Evolutionary conservation across 768 basidiomycete genomes (phyloP).

Genomic region (Termitomyces sp.): DNA sequence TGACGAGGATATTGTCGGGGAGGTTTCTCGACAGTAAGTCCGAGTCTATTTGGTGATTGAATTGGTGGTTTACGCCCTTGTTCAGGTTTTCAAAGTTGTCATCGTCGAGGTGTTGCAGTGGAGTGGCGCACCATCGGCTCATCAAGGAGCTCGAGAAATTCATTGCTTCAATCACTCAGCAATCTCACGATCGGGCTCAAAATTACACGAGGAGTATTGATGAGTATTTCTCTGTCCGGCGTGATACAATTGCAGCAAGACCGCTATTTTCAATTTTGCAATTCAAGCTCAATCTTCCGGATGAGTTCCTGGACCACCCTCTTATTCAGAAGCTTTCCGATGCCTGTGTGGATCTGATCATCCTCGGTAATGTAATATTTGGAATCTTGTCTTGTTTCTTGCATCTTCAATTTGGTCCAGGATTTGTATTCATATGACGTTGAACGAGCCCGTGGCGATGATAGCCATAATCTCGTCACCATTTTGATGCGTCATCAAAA

Average conservation of each 20-base stretch:
- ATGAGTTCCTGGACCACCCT: background rate
- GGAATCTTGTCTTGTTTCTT: background rate
- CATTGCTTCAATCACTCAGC: background rate
- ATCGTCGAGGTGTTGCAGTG: background rate
- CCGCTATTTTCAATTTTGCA: background rate
- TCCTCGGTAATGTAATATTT: background rate
- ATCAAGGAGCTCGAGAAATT: background rate
- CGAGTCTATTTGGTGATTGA: background rate
- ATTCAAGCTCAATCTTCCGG: background rate
- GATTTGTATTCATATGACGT: background rate
- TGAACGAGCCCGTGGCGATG: background rate
- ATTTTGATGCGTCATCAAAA: background rate
- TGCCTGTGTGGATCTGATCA: background rate
- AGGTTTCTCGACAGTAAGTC: background rate
- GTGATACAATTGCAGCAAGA: background rate
- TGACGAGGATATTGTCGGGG: background rate
- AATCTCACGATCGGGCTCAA: background rate
- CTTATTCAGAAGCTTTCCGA: background rate
- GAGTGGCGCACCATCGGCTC: background rate
- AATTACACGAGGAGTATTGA: background rate
- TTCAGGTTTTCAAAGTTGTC: background rate
- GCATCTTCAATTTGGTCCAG: background rate
- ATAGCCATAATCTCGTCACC: background rate
- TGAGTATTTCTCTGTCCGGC: background rate
- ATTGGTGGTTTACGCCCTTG: background rate